Evolutionary conservation across 768 basidiomycete species (phyloP).

Genomic region (Kwoniella sp.): DNA sequence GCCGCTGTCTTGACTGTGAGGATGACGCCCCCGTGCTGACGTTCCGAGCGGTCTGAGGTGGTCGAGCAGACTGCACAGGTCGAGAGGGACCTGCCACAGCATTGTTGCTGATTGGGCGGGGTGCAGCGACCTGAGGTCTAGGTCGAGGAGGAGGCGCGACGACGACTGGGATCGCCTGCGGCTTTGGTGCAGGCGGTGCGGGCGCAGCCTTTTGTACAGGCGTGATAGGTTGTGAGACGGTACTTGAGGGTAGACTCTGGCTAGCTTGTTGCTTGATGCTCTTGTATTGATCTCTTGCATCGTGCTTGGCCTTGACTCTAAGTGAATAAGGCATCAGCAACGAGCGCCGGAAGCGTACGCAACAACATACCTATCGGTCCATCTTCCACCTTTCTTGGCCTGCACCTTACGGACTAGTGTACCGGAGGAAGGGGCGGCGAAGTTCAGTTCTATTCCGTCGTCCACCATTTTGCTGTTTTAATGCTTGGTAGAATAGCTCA

Average conservation of each 20-base stretch:
- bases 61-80: not conserved
- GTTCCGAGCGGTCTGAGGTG: not conserved
- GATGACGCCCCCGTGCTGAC: not conserved
- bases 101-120: not conserved
- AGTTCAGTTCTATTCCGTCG: conserved; percentile 71
- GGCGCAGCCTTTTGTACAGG: not conserved
- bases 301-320: conserved; percentile 54
- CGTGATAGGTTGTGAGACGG: conserved; percentile 32
- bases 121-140: not conserved
- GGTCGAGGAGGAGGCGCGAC: conserved; percentile 7
- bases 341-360: not conserved
- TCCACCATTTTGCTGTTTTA: conserved; percentile 51
- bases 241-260: conserved; percentile 51
- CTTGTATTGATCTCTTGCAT: conserved; percentile 7
- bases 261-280: conserved; percentile 50
- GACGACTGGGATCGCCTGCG: not conserved
- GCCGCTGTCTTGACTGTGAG: not conserved
- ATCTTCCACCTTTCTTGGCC: conserved; percentile 50
- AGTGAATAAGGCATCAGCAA: not conserved
- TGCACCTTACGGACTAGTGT: conserved; percentile 10
- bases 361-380: conserved; percentile 58
- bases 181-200: not conserved
- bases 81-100: conserved; percentile 17
- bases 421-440: conserved; percentile 50
- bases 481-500: too few species aligned